These are phyloP conservation scores for Linderina pennispora DNA, from an alignment of 192 early-diverging fungal genomes.

Conservation along the genomic window DNA sequence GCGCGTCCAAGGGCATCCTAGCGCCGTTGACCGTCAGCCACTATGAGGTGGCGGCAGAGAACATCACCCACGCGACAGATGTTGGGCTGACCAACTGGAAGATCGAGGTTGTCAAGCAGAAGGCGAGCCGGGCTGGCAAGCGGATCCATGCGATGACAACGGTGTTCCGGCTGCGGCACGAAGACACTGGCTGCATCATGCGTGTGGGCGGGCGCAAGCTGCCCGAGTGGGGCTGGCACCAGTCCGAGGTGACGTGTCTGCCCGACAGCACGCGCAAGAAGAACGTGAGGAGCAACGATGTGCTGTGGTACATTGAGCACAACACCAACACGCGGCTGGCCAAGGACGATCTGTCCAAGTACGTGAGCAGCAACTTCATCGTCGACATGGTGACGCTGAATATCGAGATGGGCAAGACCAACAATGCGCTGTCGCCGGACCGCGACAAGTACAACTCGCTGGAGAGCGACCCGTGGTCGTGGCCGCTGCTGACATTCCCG, in stretches of 20 bases:
- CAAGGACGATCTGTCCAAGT: conserved; percentile 30
- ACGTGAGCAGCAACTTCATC: conserved; percentile 29
- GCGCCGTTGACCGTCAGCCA: conserved; percentile 63
- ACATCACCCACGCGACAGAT: conserved; percentile 58
- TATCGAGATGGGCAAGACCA: conserved; percentile 44
- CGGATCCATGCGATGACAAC: conserved; percentile 53
- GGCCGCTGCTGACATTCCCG: conserved; percentile 82
- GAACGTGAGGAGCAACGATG: conserved; percentile 42
- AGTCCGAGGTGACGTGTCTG: conserved; percentile 90
- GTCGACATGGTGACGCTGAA: conserved; percentile 41
- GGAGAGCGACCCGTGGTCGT: conserved; percentile 63
- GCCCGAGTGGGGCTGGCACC: conserved; percentile 85
- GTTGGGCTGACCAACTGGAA: conserved; percentile 66
- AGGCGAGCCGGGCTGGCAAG: conserved; percentile 43
- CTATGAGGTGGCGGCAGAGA: conserved; percentile 54
- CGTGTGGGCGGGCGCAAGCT: conserved; percentile 62
- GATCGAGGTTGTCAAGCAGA: conserved; percentile 49
- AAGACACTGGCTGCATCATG: conserved; percentile 70
- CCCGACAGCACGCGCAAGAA: conserved; percentile 76
- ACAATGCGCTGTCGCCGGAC: conserved; percentile 42
- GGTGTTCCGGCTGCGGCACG: conserved; percentile 69
- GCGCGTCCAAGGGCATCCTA: conserved; percentile 55
- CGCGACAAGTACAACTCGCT: conserved; percentile 50
- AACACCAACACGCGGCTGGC: conserved; percentile 28
- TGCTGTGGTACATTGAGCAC: conserved; percentile 51